Base-by-base conservation (phyloP, 495 filamentous ascomycete species). In the Penicillium canariense region DNA sequence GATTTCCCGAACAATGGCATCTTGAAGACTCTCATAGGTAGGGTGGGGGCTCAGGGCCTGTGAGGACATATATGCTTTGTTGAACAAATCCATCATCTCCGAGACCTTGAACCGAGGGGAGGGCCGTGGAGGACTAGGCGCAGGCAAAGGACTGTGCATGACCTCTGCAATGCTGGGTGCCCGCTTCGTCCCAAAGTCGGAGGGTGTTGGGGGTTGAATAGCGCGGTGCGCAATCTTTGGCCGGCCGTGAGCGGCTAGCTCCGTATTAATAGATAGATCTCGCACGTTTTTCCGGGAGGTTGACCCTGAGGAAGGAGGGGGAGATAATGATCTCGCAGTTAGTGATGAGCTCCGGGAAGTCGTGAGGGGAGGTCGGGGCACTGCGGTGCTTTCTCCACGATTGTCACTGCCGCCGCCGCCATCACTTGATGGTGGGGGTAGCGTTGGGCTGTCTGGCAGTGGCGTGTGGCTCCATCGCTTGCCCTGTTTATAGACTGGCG, bases 1-100 rank as follows among this genome's bases (percentile, higher is more conserved):
- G 48, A 78, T 74, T 50, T 78, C 75, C 10, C 75, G 68, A 22
- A 78, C 60, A 38, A 78, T 78, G 31, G 73, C 71, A 59, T 78
- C 75, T 49, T 78, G 73, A 9, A 78, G 59, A 14, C 69, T 69
- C 56, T 78, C 75, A 32, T 72, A 76, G 1, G 73, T 75, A 8
- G 75, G 68, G 39, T 75, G 65, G 6, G 68, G 48, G 17, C 65
- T 69, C 7, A 71, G 23, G n/a, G 52, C 58, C 18, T 67, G 67
- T 2, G 57, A 67, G 6, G 72, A 67, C 27, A 55, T 51, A 38
- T 70, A 75, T 2, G 74, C 70, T 50, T 75, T 68, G 49, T 60
- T 71, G 54, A 78, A 75, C 50, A 76, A 56, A 28, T 72, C 69
- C 72, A 78, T 77, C 42, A 77, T 72, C 43, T 78, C 74, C 4